phyloP scores from a whole-genome alignment of 2,329 filamentous ascomycete genomes.

The Dothiorella sarmentorum region DNA sequence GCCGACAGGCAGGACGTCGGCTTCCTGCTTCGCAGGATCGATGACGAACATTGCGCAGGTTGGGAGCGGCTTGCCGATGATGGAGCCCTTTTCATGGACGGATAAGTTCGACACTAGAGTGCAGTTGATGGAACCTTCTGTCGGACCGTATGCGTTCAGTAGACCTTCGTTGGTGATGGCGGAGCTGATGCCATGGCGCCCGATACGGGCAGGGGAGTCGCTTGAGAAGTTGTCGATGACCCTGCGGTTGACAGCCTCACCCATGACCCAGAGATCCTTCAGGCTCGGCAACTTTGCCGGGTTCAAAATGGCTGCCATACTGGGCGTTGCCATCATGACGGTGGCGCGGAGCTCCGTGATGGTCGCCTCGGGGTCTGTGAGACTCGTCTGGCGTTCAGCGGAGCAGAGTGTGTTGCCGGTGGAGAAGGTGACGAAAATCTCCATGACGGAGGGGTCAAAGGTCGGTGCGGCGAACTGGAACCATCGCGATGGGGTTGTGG shows the following conservation, averaged over 20 bases:
- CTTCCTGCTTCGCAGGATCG: conserved; percentile 31
- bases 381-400: conserved; percentile 69
- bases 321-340: conserved; percentile 81
- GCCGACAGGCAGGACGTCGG: conserved; percentile 34
- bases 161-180: conserved; percentile 52
- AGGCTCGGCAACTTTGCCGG: conserved; percentile 67
- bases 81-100: conserved; percentile 59
- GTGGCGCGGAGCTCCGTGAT: conserved; percentile 65
- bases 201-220: conserved; percentile 51
- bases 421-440: conserved; percentile 83
- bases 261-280: conserved; percentile 73
- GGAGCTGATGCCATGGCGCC: conserved; percentile 53
- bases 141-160: conserved; percentile 80
- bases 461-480: conserved; percentile 80
- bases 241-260: conserved; percentile 69
- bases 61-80: conserved; percentile 69
- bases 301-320: conserved; percentile 70
- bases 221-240: conserved; percentile 16
- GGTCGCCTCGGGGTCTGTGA: conserved; percentile 65
- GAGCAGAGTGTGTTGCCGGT: conserved; percentile 75
- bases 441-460: conserved; percentile 85
- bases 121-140: conserved; percentile 85
- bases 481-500: conserved; percentile 53
- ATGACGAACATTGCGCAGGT: conserved; percentile 75
- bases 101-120: conserved; percentile 64